These are phyloP conservation scores for Populus pruinosa DNA, from an alignment of 345 rosid genomes.

Conservation along the genomic window DNA sequence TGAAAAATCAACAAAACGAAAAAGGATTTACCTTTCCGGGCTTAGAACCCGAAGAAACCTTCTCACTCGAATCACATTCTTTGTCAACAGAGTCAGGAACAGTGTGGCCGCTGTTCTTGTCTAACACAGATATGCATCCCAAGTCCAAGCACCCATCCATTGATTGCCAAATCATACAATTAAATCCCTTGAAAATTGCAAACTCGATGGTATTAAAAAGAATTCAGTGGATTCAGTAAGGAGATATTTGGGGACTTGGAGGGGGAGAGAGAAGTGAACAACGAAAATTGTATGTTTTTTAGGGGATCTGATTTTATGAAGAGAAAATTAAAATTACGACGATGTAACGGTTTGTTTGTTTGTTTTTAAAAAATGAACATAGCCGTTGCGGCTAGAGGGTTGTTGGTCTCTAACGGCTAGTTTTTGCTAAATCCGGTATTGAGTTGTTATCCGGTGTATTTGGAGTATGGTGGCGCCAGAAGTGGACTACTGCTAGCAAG, in stretches of 20 bases:
- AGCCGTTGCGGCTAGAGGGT: constrained; percentile 11
- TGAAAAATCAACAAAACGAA: neutral
- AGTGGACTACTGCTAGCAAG: too few relatives aligned
- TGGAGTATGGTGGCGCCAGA: neutral
- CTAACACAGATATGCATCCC: constrained; percentile 46
- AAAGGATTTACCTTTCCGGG: constrained; percentile 41
- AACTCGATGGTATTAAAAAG: neutral
- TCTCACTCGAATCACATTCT: constrained; percentile 27
- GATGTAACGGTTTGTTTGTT: neutral
- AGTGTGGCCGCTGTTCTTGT: constrained; percentile 30
- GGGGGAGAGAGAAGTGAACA: neutral
- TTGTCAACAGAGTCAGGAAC: constrained; percentile 19
- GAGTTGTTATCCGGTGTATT: neutral
- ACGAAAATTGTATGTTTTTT: neutral
- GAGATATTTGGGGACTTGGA: neutral
- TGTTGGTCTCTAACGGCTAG: neutral
- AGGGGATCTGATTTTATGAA: neutral
- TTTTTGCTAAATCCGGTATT: neutral
- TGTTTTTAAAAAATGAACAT: neutral
- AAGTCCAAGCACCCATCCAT: constrained; percentile 76
- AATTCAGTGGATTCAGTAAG: neutral
- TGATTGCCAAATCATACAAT: constrained; percentile 5
- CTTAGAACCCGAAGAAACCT: constrained; percentile 36
- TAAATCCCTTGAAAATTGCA: neutral
- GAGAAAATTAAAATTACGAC: neutral